phyloP scores from a whole-genome alignment of 345 rosid genomes.

The Pugionium cornutum region DNA sequence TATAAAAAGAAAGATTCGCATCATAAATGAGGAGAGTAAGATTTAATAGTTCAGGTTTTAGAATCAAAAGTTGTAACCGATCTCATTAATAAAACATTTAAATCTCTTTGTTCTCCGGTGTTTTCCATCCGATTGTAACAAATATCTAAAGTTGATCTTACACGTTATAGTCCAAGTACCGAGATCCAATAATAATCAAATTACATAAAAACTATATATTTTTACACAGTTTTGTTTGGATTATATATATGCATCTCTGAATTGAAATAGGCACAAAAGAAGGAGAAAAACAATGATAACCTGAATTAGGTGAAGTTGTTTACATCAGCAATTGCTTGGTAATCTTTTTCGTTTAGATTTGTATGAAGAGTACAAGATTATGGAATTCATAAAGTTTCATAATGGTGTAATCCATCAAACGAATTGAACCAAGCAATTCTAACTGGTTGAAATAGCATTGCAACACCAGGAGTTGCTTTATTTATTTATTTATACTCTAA shows the following conservation, averaged over 20 bases:
- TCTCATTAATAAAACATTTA: too few species aligned
- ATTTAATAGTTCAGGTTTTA: too few species aligned
- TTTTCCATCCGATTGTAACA: too few species aligned
- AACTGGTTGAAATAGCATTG: not conserved
- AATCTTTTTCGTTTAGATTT: constrained; percentile 8
- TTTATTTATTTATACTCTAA: not conserved
- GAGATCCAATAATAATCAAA: too few species aligned
- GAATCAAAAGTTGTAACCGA: too few species aligned
- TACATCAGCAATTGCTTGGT: constrained; percentile 19
- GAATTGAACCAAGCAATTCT: too few species aligned
- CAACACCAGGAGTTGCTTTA: constrained; percentile 5
- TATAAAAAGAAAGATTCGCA: too few species aligned
- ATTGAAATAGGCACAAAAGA: not conserved
- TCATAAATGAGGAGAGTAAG: too few species aligned
- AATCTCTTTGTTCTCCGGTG: too few species aligned
- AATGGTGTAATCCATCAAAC: not conserved
- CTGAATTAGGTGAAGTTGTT: constrained; percentile 16
- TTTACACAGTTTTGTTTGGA: not conserved
- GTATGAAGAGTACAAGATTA: constrained; percentile 4
- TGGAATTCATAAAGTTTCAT: not conserved
- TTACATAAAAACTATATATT: too few species aligned
- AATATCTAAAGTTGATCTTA: too few species aligned
- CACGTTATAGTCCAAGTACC: too few species aligned
- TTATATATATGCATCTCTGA: not conserved
- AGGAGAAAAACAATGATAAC: not conserved